A percentile compares a stretch with the other conserved stretches of the same genome.
Evolutionary conservation across 495 filamentous ascomycete genomes (phyloP).

Genomic region (Penicillium nucicola): DNA sequence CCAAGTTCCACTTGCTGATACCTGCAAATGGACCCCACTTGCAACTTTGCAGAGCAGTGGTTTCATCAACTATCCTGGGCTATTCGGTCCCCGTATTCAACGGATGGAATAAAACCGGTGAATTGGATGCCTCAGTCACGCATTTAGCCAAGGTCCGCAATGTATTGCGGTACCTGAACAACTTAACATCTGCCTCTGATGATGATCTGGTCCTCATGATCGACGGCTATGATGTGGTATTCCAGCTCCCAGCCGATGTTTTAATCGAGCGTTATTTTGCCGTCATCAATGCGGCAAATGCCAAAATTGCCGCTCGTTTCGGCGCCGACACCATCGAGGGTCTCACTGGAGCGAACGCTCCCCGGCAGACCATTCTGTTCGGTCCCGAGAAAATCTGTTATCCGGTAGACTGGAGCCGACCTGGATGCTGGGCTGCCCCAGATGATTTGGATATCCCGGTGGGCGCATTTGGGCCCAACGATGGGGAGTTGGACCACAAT

Average conservation of each 20-base stretch:
- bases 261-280: conserved; percentile 15
- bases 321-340: neutral
- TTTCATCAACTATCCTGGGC: conserved; percentile 9
- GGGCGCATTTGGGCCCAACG: conserved; percentile 10
- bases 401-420: conserved; percentile 3
- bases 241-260: conserved; percentile 14
- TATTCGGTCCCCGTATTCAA: conserved; percentile 13
- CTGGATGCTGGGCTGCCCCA: conserved; percentile 13
- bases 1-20: conserved; percentile 13
- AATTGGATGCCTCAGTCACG: conserved; percentile 11
- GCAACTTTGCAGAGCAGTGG: conserved; percentile 12
- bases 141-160: conserved; percentile 17
- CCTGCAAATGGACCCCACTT: conserved; percentile 7
- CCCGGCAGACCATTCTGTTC: conserved; percentile 11
- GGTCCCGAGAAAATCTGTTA: conserved; percentile 16
- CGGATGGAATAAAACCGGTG: conserved; percentile 15
- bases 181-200: conserved; percentile 6
- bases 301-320: conserved; percentile 6
- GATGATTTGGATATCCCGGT: conserved; percentile 6
- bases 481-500: conserved; percentile 8
- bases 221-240: conserved; percentile 13
- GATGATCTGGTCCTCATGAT: conserved; percentile 17
- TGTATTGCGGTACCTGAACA: conserved; percentile 11
- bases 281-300: conserved; percentile 2
- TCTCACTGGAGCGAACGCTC: neutral